Evolutionary conservation across 176 grass and related monocot species (phyloP).

Genomic region (Otatea glauca): DNA sequence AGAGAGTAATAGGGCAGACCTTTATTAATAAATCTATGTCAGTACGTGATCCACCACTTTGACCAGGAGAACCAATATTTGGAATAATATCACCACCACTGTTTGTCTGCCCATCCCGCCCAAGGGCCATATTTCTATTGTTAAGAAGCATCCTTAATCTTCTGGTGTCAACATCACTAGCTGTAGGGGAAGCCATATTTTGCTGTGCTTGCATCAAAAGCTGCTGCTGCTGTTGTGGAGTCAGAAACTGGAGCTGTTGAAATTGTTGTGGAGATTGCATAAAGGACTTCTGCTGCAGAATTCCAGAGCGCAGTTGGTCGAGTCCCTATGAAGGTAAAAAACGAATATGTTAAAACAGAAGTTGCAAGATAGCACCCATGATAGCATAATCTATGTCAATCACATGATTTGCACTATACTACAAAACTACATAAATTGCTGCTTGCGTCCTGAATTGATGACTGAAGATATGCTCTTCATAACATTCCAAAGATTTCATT

Average conservation of each 20-base stretch:
- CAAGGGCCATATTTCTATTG: conserved; percentile 58
- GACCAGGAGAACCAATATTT: conserved; percentile 70
- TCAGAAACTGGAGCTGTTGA: conserved; percentile 71
- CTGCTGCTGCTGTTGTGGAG: conserved; percentile 73
- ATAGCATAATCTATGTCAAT: conserved; percentile 18
- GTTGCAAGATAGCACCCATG: conserved; percentile 9
- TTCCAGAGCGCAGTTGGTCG: conserved; percentile 62
- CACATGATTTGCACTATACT: background rate
- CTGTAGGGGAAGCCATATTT: conserved; percentile 61
- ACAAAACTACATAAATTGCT: background rate
- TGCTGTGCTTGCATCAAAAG: conserved; percentile 77
- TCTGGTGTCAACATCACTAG: conserved; percentile 70
- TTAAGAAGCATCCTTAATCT: conserved; percentile 76
- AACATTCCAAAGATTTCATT: conserved; percentile 25
- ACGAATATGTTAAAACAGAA: conserved; percentile 33
- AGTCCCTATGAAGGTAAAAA: conserved; percentile 49
- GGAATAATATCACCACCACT: conserved; percentile 62
- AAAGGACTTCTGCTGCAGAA: conserved; percentile 68
- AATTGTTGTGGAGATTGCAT: conserved; percentile 69
- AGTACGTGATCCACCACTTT: conserved; percentile 54
- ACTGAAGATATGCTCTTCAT: background rate
- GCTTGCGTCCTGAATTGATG: background rate
- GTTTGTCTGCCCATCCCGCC: conserved; percentile 64
- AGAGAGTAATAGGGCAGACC: conserved; percentile 4
- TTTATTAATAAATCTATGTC: conserved; percentile 46